phyloP scores from a whole-genome alignment of 192 early-diverging fungal species.

The Mortierella antarctica region DNA sequence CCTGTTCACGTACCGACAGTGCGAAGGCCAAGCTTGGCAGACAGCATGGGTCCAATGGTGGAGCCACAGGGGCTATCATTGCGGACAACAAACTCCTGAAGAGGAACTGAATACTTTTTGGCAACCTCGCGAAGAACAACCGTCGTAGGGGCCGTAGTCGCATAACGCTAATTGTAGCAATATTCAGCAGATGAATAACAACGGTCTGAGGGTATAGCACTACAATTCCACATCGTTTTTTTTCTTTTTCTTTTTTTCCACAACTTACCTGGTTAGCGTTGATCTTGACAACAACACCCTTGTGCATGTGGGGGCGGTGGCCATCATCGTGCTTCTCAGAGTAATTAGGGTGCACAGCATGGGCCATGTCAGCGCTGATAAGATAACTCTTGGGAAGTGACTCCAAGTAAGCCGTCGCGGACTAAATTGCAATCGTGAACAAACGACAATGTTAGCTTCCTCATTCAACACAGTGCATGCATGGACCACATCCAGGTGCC shows the following conservation, averaged over 20 bases:
- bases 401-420: constrained; percentile 81
- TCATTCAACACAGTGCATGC: background rate
- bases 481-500: background rate
- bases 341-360: constrained; percentile 64
- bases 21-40: constrained; percentile 91
- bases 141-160: constrained; percentile 79
- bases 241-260: too few relatives aligned
- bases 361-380: constrained; percentile 95
- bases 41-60: constrained; percentile 98
- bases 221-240: background rate
- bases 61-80: constrained; percentile 96
- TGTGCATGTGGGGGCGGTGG: constrained; percentile 92
- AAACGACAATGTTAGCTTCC: background rate
- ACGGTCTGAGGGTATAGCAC: background rate
- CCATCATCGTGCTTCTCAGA: constrained; percentile 93
- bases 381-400: constrained; percentile 85
- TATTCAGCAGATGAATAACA: background rate
- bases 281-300: constrained; percentile 95
- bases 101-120: constrained; percentile 76
- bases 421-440: constrained; percentile 18
- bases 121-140: constrained; percentile 83
- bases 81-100: constrained; percentile 93
- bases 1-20: constrained; percentile 78
- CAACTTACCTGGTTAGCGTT: constrained; percentile 90
- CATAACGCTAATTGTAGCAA: constrained; percentile 65